phyloP scores from a whole-genome alignment of 1,139 yeast species.

The Kurtzmaniella quercitrusa region DNA sequence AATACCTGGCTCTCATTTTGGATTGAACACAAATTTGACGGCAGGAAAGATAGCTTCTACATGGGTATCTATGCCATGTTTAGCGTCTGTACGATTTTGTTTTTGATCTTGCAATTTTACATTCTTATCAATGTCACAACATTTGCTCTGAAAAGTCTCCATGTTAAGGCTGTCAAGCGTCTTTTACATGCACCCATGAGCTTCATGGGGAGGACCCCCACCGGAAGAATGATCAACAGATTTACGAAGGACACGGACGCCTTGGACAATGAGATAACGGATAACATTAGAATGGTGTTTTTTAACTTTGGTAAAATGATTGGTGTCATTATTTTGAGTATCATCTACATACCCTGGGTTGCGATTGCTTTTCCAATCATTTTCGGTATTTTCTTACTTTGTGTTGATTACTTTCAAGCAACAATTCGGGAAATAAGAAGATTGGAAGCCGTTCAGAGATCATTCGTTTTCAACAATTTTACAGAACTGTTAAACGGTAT shows the following conservation, averaged over 20 bases:
- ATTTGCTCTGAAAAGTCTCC: conserved; percentile 33
- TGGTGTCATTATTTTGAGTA: conserved; percentile 42
- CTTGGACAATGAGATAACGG: conserved; percentile 45
- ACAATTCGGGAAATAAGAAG: conserved; percentile 44
- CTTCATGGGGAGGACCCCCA: conserved; percentile 42
- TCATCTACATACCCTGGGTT: conserved; percentile 44
- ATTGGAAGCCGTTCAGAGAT: conserved; percentile 42
- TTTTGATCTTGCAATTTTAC: conserved; percentile 49
- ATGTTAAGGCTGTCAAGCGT: conserved; percentile 32
- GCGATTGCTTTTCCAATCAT: conserved; percentile 44
- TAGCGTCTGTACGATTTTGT: conserved; percentile 40
- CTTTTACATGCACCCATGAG: conserved; percentile 45
- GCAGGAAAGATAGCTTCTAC: conserved; percentile 23
- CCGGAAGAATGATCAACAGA: conserved; percentile 50
- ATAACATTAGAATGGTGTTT: conserved; percentile 38
- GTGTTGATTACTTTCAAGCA: conserved; percentile 40
- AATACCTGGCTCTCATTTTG: conserved; percentile 41
- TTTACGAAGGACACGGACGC: conserved; percentile 50
- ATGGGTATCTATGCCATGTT: conserved; percentile 31
- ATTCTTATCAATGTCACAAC: conserved; percentile 54
- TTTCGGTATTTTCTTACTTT: conserved; percentile 24
- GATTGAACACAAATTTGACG: conserved; percentile 25
- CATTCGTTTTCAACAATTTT: conserved; percentile 43
- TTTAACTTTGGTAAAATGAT: conserved; percentile 38
- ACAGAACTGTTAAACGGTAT: conserved; percentile 45